A percentile compares a stretch with the other conserved stretches of the same genome.
phyloP scores from a whole-genome alignment of 371 early-diverging fungal species.

The Dichotomocladium elegans region DNA sequence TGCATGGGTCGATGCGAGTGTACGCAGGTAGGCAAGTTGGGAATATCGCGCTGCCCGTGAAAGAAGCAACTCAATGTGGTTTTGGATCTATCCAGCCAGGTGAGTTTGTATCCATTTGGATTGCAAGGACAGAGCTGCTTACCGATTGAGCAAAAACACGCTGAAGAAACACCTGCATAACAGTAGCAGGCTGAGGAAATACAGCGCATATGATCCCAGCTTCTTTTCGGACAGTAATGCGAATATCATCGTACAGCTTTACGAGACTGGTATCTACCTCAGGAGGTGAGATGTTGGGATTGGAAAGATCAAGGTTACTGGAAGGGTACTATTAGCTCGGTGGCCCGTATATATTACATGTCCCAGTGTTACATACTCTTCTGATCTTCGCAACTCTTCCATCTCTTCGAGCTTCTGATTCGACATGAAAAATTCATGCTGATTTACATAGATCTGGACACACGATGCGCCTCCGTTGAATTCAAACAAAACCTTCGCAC shows the following conservation, averaged over 20 bases:
- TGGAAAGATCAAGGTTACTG: slow-evolving; percentile 33
- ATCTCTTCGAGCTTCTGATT: slow-evolving; percentile 68
- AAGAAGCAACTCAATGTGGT: slow-evolving; percentile 76
- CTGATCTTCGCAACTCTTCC: slow-evolving; percentile 35
- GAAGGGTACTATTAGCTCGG: not conserved
- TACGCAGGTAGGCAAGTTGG: slow-evolving; percentile 74
- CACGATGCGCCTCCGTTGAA: slow-evolving; percentile 96
- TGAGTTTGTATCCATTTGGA: not conserved
- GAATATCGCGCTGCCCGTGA: slow-evolving; percentile 67
- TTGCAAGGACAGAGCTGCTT: slow-evolving; percentile 12
- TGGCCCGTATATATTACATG: not conserved
- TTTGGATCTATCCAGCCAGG: slow-evolving; percentile 66
- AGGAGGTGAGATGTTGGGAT: slow-evolving; percentile 54
- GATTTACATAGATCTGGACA: slow-evolving; percentile 92
- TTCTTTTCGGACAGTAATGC: slow-evolving; percentile 77
- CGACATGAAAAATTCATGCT: slow-evolving; percentile 92
- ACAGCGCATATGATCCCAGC: slow-evolving; percentile 87
- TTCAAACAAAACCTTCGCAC: slow-evolving; percentile 81
- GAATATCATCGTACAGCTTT: slow-evolving; percentile 80
- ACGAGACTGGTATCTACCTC: slow-evolving; percentile 75
- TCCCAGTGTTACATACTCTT: slow-evolving; percentile 30
- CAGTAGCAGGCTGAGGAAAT: slow-evolving; percentile 88
- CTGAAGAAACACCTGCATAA: slow-evolving; percentile 90
- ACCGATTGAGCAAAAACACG: slow-evolving; percentile 95
- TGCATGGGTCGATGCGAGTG: slow-evolving; percentile 71